Percentiles rank a stretch among this genome's conserved stretches.
Evolutionary conservation across 2,329 filamentous ascomycete genomes (phyloP).

Genomic region (Amauroascus niger): DNA sequence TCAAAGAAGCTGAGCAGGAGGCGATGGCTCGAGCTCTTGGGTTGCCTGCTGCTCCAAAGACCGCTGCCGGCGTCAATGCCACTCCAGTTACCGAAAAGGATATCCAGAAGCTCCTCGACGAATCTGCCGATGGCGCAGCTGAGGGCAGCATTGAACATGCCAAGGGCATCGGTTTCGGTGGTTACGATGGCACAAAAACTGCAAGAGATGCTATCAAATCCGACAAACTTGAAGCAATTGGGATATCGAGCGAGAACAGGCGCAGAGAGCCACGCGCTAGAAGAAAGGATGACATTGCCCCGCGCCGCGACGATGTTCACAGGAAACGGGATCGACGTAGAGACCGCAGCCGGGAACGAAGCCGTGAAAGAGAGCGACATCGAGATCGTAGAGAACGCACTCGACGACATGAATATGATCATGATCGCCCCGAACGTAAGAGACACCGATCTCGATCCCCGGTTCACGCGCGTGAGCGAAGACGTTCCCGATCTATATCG

Average conservation of each 20-base stretch:
- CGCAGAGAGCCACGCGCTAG: constrained; percentile 22
- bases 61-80: constrained; percentile 55
- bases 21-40: constrained; percentile 77
- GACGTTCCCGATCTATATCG: constrained; percentile 20
- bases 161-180: constrained; percentile 30
- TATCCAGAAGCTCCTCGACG: constrained; percentile 45
- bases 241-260: constrained; percentile 17
- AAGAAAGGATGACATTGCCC: constrained; percentile 21
- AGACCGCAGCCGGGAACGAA: constrained; percentile 22
- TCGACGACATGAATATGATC: constrained; percentile 25
- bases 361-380: constrained; percentile 12
- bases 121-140: constrained; percentile 25
- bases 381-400: constrained; percentile 39
- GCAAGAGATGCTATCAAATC: constrained; percentile 18
- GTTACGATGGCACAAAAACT: constrained; percentile 23
- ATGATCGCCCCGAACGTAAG: constrained; percentile 26
- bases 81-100: constrained; percentile 54
- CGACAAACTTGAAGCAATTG: constrained; percentile 22
- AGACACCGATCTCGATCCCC: constrained; percentile 23
- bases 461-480: constrained; percentile 5
- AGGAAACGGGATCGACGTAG: constrained; percentile 21
- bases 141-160: constrained; percentile 20
- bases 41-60: constrained; percentile 56
- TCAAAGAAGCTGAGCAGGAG: constrained; percentile 90
- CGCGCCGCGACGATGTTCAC: not conserved